Evolutionary conservation across 1,139 yeast species (phyloP).

Genomic region (Kodamaea fungicola): DNA sequence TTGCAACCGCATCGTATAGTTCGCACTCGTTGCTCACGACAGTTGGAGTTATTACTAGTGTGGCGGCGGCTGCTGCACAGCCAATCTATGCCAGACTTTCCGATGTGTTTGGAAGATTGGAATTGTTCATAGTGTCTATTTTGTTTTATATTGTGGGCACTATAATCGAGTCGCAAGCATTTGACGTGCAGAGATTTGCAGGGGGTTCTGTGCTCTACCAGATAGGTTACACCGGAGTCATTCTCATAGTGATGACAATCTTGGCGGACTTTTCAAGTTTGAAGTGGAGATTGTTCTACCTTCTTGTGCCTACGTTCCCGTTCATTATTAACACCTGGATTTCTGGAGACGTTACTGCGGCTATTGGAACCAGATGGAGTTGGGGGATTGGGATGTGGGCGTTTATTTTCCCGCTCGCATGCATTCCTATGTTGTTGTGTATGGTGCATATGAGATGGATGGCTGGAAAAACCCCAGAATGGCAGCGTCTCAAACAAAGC

Average conservation of each 20-base stretch:
- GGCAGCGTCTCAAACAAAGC: constrained; percentile 23
- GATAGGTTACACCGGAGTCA: constrained; percentile 20
- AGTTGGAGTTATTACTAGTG: constrained; percentile 18
- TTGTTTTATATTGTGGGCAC: constrained; percentile 22
- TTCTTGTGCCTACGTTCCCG: constrained; percentile 20
- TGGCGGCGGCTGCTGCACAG: constrained; percentile 22
- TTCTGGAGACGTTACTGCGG: constrained; percentile 16
- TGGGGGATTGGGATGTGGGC: constrained; percentile 42
- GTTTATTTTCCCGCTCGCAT: constrained; percentile 35
- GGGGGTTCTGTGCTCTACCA: constrained; percentile 23
- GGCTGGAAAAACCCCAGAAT: constrained; percentile 34
- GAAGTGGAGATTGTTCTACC: constrained; percentile 21
- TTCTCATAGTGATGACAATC: constrained; percentile 16
- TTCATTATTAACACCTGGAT: constrained; percentile 24
- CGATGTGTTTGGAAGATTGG: constrained; percentile 21
- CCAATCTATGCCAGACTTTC: constrained; percentile 21
- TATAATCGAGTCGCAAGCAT: constrained; percentile 21
- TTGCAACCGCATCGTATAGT: constrained; percentile 19
- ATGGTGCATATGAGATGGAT: constrained; percentile 31
- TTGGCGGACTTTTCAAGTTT: constrained; percentile 20
- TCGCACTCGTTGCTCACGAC: constrained; percentile 19
- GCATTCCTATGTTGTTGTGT: constrained; percentile 30
- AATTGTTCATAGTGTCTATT: constrained; percentile 16
- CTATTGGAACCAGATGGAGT: constrained; percentile 21
- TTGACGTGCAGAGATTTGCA: constrained; percentile 19